A percentile compares a stretch with the other conserved stretches of the same genome.
Evolutionary conservation across 2,329 filamentous ascomycete genomes (phyloP).

Genomic region (Pseudogymnoascus sp.): DNA sequence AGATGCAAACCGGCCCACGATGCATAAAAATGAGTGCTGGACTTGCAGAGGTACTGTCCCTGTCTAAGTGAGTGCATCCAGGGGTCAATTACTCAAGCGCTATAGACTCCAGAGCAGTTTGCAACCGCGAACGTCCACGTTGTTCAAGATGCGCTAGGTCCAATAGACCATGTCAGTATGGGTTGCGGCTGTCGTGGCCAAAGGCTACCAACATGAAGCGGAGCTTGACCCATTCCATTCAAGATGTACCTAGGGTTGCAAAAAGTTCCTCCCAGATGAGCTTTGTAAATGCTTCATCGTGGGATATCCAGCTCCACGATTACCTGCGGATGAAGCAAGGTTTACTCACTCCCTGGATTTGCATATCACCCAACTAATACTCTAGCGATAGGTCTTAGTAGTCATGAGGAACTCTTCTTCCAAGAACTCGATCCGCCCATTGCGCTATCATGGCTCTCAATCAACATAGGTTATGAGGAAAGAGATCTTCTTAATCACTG

Average conservation of each 20-base stretch:
- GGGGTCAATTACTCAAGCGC: slow-evolving; percentile 13
- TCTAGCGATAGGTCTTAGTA: slow-evolving; percentile 17
- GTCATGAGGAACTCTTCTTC: slow-evolving; percentile 14
- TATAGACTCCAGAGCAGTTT: slow-evolving; percentile 17
- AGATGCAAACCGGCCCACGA: slow-evolving; percentile 11
- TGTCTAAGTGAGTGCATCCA: slow-evolving; percentile 10
- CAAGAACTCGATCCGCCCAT: slow-evolving; percentile 16
- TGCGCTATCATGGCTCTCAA: slow-evolving; percentile 18
- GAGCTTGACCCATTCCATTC: slow-evolving; percentile 17
- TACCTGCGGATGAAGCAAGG: slow-evolving; percentile 20
- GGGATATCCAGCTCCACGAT: slow-evolving; percentile 21
- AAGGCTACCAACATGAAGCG: slow-evolving; percentile 18
- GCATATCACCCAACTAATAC: slow-evolving; percentile 16
- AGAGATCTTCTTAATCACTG: slow-evolving; percentile 20
- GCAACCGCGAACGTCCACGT: slow-evolving; percentile 16
- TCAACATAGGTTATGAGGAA: slow-evolving; percentile 15
- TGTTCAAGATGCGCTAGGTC: slow-evolving; percentile 18
- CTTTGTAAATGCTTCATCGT: slow-evolving; percentile 20
- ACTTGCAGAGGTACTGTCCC: slow-evolving; percentile 19
- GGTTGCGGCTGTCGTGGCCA: slow-evolving; percentile 20
- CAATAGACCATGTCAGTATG: slow-evolving; percentile 18
- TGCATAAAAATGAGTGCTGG: slow-evolving; percentile 19
- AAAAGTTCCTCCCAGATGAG: slow-evolving; percentile 17
- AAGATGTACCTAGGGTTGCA: slow-evolving; percentile 16
- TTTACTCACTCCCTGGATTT: slow-evolving; percentile 16